A percentile compares a stretch with the other conserved stretches of the same genome.
These are phyloP conservation scores for Tetrapisispora taiwanensis DNA, from an alignment of 805 yeast species.

Conservation along the genomic window DNA sequence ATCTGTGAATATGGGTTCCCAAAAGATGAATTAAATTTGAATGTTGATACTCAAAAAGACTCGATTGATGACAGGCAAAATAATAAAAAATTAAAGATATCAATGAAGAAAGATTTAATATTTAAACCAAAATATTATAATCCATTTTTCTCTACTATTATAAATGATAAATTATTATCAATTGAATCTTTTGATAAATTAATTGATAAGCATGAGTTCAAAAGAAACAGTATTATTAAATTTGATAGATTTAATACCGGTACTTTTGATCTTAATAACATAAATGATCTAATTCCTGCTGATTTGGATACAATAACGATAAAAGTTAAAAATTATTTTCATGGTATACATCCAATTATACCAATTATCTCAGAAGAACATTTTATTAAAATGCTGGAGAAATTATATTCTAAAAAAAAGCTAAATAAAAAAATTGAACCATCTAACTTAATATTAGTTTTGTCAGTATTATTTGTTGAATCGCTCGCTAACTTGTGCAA, in stretches of 20 bases:
- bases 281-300: slow-evolving; percentile 12
- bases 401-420: slow-evolving; percentile 5
- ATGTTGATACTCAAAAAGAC: not conserved
- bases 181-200: slow-evolving; percentile 7
- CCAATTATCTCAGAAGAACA: slow-evolving; percentile 14
- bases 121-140: slow-evolving; percentile 18
- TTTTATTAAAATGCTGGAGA: slow-evolving; percentile 4
- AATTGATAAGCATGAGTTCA: slow-evolving; percentile 4
- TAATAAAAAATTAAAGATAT: slow-evolving; percentile 1
- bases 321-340: slow-evolving; percentile 16
- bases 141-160: slow-evolving; percentile 18
- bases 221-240: slow-evolving; percentile 16
- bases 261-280: slow-evolving; percentile 10
- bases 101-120: slow-evolving; percentile 5
- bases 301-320: slow-evolving; percentile 8
- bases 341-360: slow-evolving; percentile 20
- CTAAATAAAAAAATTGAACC: slow-evolving; percentile 4
- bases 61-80: not conserved
- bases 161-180: slow-evolving; percentile 15
- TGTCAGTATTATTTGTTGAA: slow-evolving; percentile 19
- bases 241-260: slow-evolving; percentile 9
- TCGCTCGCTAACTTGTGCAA: slow-evolving; percentile 10
- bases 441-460: slow-evolving; percentile 8
- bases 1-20: slow-evolving; percentile 20
- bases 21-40: not conserved